phyloP scores from a whole-genome alignment of 2,329 filamentous ascomycete species.

The Calonectria naviculata region DNA sequence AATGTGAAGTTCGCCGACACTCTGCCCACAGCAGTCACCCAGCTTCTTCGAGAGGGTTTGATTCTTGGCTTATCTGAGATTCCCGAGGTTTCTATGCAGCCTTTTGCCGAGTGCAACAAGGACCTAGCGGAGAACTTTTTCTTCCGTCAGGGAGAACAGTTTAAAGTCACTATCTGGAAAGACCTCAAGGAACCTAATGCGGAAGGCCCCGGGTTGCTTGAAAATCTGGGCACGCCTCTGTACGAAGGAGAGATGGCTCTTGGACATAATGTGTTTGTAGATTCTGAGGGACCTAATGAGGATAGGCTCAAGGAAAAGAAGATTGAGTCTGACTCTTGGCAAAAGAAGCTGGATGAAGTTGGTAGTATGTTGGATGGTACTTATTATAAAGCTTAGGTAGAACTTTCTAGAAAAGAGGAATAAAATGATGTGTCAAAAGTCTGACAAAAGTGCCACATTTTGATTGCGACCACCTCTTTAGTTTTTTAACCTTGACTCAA shows the following conservation, averaged over 20 bases:
- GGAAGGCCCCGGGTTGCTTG: slow-evolving; percentile 16
- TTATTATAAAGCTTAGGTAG: neutral
- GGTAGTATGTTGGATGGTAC: slow-evolving; percentile 34
- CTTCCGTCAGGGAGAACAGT: slow-evolving; percentile 11
- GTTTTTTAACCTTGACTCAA: no score
- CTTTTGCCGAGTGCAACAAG: slow-evolving; percentile 42
- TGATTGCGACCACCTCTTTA: no score
- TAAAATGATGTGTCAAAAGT: no score
- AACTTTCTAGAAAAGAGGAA: no score
- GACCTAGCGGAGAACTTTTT: slow-evolving; percentile 26
- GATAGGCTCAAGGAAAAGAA: slow-evolving; percentile 26
- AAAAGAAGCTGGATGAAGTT: slow-evolving; percentile 34
- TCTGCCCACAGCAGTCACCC: slow-evolving; percentile 32
- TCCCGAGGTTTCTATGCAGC: slow-evolving; percentile 51
- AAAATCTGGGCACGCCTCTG: neutral
- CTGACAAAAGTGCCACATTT: no score
- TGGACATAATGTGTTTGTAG: slow-evolving; percentile 33
- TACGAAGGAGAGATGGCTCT: slow-evolving; percentile 21
- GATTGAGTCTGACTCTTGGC: slow-evolving; percentile 31
- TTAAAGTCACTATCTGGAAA: slow-evolving; percentile 26
- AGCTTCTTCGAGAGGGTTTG: slow-evolving; percentile 25
- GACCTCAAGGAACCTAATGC: slow-evolving; percentile 15
- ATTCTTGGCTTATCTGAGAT: slow-evolving; percentile 46
- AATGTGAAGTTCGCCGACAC: slow-evolving; percentile 20
- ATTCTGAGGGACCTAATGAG: slow-evolving; percentile 33